Evolutionary conservation across 2,329 filamentous ascomycete genomes (phyloP).

Genomic region (Camillea tinctor): DNA sequence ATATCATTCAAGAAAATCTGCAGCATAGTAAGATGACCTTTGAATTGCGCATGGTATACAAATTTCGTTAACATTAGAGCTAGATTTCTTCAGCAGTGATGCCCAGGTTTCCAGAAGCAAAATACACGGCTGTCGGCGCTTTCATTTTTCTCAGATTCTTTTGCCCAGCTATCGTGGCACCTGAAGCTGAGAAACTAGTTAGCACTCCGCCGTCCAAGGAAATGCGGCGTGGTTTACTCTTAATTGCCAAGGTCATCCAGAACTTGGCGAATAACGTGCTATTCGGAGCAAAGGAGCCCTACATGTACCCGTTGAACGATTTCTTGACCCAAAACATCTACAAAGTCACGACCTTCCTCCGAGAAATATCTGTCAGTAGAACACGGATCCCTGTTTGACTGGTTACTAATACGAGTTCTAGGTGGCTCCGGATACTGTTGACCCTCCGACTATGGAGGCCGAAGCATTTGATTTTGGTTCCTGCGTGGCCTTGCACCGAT

Average conservation of each 20-base stretch:
- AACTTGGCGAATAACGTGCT: slow-evolving; percentile 71
- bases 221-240: slow-evolving; percentile 64
- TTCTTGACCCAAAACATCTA: slow-evolving; percentile 69
- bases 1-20: slow-evolving; percentile 66
- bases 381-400: background rate
- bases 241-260: slow-evolving; percentile 71
- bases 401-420: slow-evolving; percentile 22
- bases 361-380: slow-evolving; percentile 61
- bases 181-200: slow-evolving; percentile 66
- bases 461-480: slow-evolving; percentile 68
- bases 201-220: slow-evolving; percentile 61
- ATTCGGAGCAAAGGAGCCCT: slow-evolving; percentile 70
- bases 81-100: slow-evolving; percentile 64
- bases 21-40: slow-evolving; percentile 51
- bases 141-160: slow-evolving; percentile 73
- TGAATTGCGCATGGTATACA: background rate
- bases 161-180: slow-evolving; percentile 69
- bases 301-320: slow-evolving; percentile 70
- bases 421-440: slow-evolving; percentile 49
- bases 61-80: slow-evolving; percentile 12
- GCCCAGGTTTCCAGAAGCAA: slow-evolving; percentile 64
- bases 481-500: slow-evolving; percentile 67
- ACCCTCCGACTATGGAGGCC: slow-evolving; percentile 36
- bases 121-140: slow-evolving; percentile 69
- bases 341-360: slow-evolving; percentile 63